Evolutionary conservation across 2,329 filamentous ascomycete species (phyloP).

Genomic region (Colletotrichum filicis): DNA sequence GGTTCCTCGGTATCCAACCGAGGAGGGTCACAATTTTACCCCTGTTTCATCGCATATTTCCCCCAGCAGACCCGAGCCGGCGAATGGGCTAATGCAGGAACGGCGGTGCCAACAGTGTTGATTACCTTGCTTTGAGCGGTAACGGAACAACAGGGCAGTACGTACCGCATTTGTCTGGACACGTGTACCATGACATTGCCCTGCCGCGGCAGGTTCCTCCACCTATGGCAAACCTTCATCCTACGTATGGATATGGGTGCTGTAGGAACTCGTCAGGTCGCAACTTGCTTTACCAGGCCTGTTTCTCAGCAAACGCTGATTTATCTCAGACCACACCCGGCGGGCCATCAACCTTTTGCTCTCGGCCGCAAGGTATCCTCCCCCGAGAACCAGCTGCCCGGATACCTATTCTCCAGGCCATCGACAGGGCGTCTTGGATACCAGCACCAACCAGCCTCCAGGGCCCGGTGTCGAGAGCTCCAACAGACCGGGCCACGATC

Average conservation of each 20-base stretch:
- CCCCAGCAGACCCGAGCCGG: slow-evolving; percentile 31
- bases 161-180: slow-evolving; percentile 14
- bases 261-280: neutral
- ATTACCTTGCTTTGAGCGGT: slow-evolving; percentile 13
- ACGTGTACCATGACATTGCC: slow-evolving; percentile 33
- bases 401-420: slow-evolving; percentile 10
- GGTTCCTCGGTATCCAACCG: slow-evolving; percentile 34
- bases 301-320: neutral
- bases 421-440: slow-evolving; percentile 10
- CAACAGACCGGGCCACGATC: slow-evolving; percentile 6
- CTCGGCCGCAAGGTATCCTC: neutral
- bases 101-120: slow-evolving; percentile 31
- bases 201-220: slow-evolving; percentile 1
- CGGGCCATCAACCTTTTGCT: slow-evolving; percentile 15
- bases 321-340: neutral
- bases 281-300: neutral
- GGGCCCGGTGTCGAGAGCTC: slow-evolving; percentile 4
- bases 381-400: slow-evolving; percentile 21
- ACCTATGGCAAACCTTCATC: neutral
- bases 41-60: slow-evolving; percentile 35
- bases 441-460: neutral
- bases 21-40: slow-evolving; percentile 35
- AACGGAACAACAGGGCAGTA: neutral
- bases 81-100: slow-evolving; percentile 35
- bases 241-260: neutral